These are phyloP conservation scores for Periglandula ipomoeae DNA, from an alignment of 2,329 filamentous ascomycete species.

Conservation along the genomic window DNA sequence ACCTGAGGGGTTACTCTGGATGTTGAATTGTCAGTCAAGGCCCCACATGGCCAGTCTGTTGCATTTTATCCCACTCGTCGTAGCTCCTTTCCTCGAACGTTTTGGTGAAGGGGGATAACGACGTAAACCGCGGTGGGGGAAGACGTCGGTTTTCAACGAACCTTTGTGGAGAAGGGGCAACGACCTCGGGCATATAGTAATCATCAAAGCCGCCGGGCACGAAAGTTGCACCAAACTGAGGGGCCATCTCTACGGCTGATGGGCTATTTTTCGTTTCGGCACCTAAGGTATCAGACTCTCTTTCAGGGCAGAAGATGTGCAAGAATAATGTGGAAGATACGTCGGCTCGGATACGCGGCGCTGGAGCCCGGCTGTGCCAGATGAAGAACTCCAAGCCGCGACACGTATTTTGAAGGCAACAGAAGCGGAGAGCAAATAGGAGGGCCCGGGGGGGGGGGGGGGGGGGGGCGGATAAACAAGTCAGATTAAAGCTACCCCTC, in stretches of 20 bases:
- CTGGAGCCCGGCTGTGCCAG: not conserved
- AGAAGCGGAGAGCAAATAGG: not conserved
- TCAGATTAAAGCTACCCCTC: not conserved
- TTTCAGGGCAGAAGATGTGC: too few relatives aligned
- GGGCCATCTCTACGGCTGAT: conserved; percentile 14
- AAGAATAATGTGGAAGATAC: not conserved
- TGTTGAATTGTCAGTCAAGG: conserved; percentile 26
- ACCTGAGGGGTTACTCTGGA: conserved; percentile 87
- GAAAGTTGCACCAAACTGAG: conserved; percentile 44
- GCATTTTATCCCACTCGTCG: not conserved
- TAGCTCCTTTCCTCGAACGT: not conserved
- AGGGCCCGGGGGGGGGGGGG: not conserved
- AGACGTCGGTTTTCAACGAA: conserved; percentile 23
- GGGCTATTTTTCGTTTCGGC: conserved; percentile 12
- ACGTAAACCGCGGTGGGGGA: not conserved
- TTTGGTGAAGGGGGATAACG: not conserved
- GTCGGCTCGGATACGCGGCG: not conserved
- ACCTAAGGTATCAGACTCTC: too few relatives aligned
- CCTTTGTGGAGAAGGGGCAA: conserved; percentile 50
- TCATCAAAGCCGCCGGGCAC: conserved; percentile 50
- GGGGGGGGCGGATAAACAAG: too few relatives aligned
- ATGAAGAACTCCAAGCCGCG: not conserved
- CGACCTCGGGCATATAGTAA: conserved; percentile 52
- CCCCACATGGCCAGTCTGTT: conserved; percentile 17
- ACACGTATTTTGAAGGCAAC: not conserved